Evolutionary conservation across 345 rosid species (phyloP), one percentile per base, ranked within the genome.

Genomic region (Boechera stricta): DNA sequence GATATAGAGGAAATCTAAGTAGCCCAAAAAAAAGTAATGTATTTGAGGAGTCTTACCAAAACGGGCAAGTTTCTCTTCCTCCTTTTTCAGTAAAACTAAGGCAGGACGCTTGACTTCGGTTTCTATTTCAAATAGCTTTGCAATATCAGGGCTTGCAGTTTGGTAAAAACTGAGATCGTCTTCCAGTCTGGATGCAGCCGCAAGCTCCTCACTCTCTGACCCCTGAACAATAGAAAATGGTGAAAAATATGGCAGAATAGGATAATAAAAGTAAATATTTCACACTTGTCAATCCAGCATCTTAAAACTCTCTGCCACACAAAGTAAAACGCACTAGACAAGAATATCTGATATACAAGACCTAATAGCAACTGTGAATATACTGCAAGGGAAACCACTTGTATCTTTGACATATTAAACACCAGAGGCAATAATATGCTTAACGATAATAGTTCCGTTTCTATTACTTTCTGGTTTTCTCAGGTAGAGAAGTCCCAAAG

Each of bases 161-260:
- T 82, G 85, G 78, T 84, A 84, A 71, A 84, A 84, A 56, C 75
- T 79, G 39, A 82, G 75, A 74, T 84, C 85, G 39, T 76, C 76
- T 29, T 67, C 73, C 45, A 82, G 44, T 69, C 82, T 79, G 53
- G 85, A 76, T 28, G 83, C 85, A 77, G 85, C 85, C 0, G 80
- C 78, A 53, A 84, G 83, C 65, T 79, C 85, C 53, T 75, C 84
- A 74, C 67, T 82, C 64, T 84, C 85, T 4, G 68, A 4, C 31
- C 87, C 87, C 85, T 84, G 73, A 42, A 47, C 44, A 74, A 75
- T 39, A 58, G 60, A 63, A 51, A 56, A 64, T 15, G 48, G 61
- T 64, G 35, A 71, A 31, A 63, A 44, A n/a, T 13, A 65, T 38
- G 55, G 63, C 51, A 76, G 55, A 53, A 13, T 11, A 77, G 51